These are phyloP conservation scores for Aschersonia sp. DNA, from an alignment of 2,329 filamentous ascomycete genomes.

Conservation along the genomic window DNA sequence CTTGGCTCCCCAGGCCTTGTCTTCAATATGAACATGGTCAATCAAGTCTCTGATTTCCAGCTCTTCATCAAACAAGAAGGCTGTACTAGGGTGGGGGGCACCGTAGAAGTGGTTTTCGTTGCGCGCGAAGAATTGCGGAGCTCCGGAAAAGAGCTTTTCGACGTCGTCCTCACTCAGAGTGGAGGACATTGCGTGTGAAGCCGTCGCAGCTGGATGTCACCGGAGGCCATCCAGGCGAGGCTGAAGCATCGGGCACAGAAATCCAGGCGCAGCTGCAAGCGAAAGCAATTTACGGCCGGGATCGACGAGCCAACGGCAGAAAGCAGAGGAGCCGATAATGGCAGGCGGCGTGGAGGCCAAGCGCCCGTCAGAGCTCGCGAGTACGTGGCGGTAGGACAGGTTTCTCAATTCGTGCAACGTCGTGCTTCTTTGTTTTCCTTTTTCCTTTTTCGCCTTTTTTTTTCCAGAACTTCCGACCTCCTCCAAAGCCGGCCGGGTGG, in stretches of 20 bases:
- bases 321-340: too few relatives aligned
- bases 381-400: not conserved
- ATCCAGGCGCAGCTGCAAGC: too few relatives aligned
- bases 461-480: not conserved
- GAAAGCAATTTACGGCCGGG: too few relatives aligned
- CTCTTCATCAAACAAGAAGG: conserved; percentile 52
- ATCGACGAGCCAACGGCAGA: too few relatives aligned
- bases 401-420: not conserved
- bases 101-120: conserved; percentile 43
- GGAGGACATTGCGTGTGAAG: conserved; percentile 41
- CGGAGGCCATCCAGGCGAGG: conserved; percentile 1
- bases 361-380: not conserved
- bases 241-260: not conserved
- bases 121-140: conserved; percentile 54
- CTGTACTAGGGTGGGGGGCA: conserved; percentile 46
- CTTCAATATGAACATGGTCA: conserved; percentile 49
- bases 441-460: not conserved
- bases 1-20: conserved; percentile 46
- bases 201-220: conserved; percentile 21
- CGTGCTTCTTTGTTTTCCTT: not conserved
- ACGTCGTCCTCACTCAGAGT: conserved; percentile 44
- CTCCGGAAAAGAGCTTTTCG: conserved; percentile 60
- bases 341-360: too few relatives aligned
- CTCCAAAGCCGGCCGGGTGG: not conserved
- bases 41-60: conserved; percentile 46